phyloP scores from a whole-genome alignment of 305 asterid genomes.

The Plantago coronopus region DNA sequence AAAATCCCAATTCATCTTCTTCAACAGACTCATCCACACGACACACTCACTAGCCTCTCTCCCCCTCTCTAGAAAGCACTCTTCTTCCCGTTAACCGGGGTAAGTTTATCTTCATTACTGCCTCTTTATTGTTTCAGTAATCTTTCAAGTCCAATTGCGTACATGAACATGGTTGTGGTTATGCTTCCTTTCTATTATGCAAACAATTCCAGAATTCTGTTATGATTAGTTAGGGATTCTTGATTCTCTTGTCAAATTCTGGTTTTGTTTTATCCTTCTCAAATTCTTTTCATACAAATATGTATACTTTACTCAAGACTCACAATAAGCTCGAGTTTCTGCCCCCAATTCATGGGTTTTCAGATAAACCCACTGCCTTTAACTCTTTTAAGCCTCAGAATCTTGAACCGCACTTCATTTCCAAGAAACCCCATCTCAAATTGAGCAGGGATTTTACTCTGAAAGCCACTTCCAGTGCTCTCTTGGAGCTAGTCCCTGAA shows the following conservation, averaged over 20 bases:
- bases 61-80: too few relatives aligned
- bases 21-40: too few relatives aligned
- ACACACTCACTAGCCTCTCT: too few relatives aligned
- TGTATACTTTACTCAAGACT: slow-evolving; percentile 71
- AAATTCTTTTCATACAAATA: slow-evolving; percentile 23
- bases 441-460: slow-evolving; percentile 32
- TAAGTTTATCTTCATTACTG: slow-evolving; percentile 16
- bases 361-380: slow-evolving; percentile 47
- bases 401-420: slow-evolving; percentile 35
- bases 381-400: slow-evolving; percentile 50
- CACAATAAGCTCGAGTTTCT: slow-evolving; percentile 70
- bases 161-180: slow-evolving; percentile 9
- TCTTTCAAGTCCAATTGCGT: slow-evolving; percentile 1
- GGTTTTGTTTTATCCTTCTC: slow-evolving; percentile 19
- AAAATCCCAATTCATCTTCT: too few relatives aligned
- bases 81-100: not conserved
- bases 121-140: slow-evolving; percentile 11
- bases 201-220: slow-evolving; percentile 25
- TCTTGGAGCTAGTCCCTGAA: slow-evolving; percentile 89
- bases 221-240: slow-evolving; percentile 22
- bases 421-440: slow-evolving; percentile 36
- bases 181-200: slow-evolving; percentile 9
- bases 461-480: slow-evolving; percentile 59
- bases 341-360: slow-evolving; percentile 55
- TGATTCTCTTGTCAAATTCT: slow-evolving; percentile 22